Conservation (phyloP, 1,139 yeast genomes). For the Debaryomycetaceae sp. region DNA sequence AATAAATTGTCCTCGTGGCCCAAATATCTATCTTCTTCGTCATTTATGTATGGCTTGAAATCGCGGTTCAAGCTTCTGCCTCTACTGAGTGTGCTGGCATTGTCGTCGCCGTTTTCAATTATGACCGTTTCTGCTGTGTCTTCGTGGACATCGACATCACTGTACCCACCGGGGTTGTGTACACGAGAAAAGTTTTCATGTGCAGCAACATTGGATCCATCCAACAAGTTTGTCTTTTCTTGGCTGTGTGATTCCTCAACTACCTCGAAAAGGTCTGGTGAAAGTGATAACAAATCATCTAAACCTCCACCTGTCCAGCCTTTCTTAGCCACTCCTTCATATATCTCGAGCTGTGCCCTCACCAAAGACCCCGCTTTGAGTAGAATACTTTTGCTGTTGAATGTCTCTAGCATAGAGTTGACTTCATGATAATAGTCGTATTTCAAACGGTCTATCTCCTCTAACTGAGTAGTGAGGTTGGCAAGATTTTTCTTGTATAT, state of each 20-base stretch:
- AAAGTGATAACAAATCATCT: conserved; percentile 57
- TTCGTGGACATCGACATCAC: not conserved
- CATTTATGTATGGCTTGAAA: not conserved
- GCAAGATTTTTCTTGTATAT: conserved; percentile 63
- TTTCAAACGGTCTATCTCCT: conserved; percentile 72
- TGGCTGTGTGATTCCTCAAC: not conserved
- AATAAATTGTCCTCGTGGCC: not conserved
- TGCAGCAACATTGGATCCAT: not conserved
- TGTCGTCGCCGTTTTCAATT: not conserved
- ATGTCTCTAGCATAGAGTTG: conserved; percentile 45
- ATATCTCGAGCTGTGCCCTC: conserved; percentile 76
- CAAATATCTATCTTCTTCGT: not conserved
- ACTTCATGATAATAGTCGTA: conserved; percentile 71
- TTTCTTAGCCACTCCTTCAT: conserved; percentile 76
- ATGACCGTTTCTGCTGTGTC: not conserved
- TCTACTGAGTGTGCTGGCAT: not conserved
- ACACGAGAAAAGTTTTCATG: not conserved
- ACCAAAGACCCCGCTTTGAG: conserved; percentile 61
- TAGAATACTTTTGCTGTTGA: conserved; percentile 48
- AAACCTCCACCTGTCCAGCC: conserved; percentile 89
- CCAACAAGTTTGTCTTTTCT: not conserved
- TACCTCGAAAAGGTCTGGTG: conserved; percentile 47
- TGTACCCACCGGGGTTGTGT: not conserved
- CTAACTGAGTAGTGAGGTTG: conserved; percentile 69
- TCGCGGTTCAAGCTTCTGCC: not conserved